phyloP scores from a whole-genome alignment of 257 asterid species.

The Solanum arcanum region DNA sequence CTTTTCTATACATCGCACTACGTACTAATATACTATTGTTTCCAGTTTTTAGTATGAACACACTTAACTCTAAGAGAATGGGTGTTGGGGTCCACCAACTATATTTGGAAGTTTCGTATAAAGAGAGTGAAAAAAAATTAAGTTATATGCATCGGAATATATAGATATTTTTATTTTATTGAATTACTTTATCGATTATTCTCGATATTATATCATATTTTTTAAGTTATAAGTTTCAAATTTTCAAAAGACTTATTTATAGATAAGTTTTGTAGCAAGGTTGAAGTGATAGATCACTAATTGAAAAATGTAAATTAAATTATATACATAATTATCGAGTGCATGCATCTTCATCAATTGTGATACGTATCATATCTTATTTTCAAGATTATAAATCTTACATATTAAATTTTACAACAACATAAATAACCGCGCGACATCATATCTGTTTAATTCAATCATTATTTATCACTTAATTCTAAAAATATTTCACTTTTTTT shows the following conservation, averaged over 20 bases:
- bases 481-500: background rate
- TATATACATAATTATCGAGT: background rate
- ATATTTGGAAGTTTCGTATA: background rate
- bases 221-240: background rate
- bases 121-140: background rate
- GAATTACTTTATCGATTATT: background rate
- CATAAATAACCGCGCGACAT: background rate
- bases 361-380: background rate
- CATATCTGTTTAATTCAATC: background rate
- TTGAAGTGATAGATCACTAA: background rate
- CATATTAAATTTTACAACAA: background rate
- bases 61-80: background rate
- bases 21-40: background rate
- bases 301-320: background rate
- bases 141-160: background rate
- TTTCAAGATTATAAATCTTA: background rate
- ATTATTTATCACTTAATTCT: background rate
- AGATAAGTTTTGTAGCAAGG: background rate
- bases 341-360: background rate
- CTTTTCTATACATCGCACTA: background rate
- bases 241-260: background rate
- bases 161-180: background rate
- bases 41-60: background rate
- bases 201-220: background rate
- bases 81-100: background rate